A percentile compares a stretch with the other conserved stretches of the same genome.
Conservation (phyloP, 345 rosid genomes). For the Anastatica hierochuntica region DNA sequence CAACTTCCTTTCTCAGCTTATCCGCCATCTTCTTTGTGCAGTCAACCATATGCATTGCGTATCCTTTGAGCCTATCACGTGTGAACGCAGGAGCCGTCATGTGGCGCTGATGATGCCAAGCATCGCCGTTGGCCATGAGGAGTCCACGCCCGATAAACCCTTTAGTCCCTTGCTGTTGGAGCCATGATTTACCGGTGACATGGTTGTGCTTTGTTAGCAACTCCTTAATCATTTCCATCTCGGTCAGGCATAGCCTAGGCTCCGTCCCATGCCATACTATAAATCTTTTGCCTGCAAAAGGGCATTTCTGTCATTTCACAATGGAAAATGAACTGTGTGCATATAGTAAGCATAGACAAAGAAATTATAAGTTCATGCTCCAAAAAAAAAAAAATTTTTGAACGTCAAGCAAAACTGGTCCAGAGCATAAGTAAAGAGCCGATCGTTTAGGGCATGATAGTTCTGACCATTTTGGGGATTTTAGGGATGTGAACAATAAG, state of each 20-base stretch:
- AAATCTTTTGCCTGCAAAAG: slow-evolving; percentile 66
- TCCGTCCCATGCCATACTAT: slow-evolving; percentile 82
- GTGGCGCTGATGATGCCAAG: slow-evolving; percentile 59
- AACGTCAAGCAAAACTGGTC: no score
- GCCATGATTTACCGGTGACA: slow-evolving; percentile 80
- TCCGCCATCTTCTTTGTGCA: slow-evolving; percentile 56
- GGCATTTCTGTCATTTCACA: background rate
- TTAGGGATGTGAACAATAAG: no score
- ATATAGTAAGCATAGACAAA: no score
- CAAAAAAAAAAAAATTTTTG: no score
- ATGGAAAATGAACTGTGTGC: background rate
- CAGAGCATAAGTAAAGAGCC: no score
- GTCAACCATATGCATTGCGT: slow-evolving; percentile 76
- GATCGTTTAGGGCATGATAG: no score
- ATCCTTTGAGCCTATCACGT: slow-evolving; percentile 64
- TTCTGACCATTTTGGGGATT: no score
- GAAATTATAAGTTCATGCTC: no score
- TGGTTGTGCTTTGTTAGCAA: slow-evolving; percentile 57
- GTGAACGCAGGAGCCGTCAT: slow-evolving; percentile 49
- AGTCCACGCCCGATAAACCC: slow-evolving; percentile 80
- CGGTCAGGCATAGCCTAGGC: slow-evolving; percentile 76
- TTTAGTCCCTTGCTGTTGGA: slow-evolving; percentile 79
- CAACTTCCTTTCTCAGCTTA: slow-evolving; percentile 36
- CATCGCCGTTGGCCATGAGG: slow-evolving; percentile 62
- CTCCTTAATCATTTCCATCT: slow-evolving; percentile 69